These are phyloP conservation scores for Suhomyces canberraensis DNA, from an alignment of 805 yeast genomes.

Conservation along the genomic window DNA sequence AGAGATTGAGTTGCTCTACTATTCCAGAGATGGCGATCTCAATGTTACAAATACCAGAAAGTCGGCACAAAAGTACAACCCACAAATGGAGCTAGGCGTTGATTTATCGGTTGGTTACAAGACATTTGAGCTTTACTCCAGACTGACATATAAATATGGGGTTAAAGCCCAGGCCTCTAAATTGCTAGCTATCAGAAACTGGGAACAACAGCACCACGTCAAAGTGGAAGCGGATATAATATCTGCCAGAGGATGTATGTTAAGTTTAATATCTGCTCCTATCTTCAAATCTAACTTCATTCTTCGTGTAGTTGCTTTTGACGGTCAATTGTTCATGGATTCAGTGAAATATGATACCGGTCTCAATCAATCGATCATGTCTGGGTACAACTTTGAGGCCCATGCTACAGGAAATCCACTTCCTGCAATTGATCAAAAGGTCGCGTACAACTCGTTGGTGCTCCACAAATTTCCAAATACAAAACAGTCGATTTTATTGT, in stretches of 20 bases:
- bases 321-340: not conserved
- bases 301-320: not conserved
- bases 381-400: conserved; percentile 2
- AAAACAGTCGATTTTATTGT: not conserved
- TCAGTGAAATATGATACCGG: no score
- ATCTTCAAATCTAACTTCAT: not conserved
- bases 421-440: not conserved
- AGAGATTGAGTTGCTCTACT: not conserved
- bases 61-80: not conserved
- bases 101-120: not conserved
- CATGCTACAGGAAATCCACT: not conserved
- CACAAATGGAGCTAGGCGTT: not conserved
- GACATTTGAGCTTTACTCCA: not conserved
- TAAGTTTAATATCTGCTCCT: not conserved
- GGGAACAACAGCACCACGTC: not conserved
- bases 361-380: not conserved
- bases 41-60: not conserved
- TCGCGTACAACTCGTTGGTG: not conserved
- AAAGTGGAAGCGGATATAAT: not conserved
- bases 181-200: not conserved
- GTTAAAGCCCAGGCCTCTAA: not conserved
- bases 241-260: not conserved
- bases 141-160: not conserved
- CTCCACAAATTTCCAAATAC: not conserved
- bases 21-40: not conserved